A percentile compares a stretch with the other conserved stretches of the same genome.
Conservation (phyloP, 331 rosid species). For the Quercus tomentella region DNA sequence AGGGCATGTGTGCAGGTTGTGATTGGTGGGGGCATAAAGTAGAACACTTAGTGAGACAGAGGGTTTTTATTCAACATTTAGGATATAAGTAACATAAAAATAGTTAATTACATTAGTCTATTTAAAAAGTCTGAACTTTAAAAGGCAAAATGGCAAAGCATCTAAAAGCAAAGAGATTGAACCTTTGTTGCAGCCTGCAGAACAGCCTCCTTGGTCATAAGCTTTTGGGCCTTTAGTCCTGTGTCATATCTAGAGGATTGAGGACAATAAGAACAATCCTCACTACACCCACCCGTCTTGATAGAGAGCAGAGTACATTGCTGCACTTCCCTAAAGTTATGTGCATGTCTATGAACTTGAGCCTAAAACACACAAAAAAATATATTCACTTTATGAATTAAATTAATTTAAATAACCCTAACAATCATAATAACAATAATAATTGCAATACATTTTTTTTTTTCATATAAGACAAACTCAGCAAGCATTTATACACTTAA, state of each 20-base stretch:
- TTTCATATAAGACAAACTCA: background rate
- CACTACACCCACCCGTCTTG: slow-evolving; percentile 99
- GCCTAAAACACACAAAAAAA: slow-evolving; percentile 47
- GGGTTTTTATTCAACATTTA: background rate
- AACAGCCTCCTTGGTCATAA: slow-evolving; percentile 79
- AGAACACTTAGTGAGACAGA: background rate
- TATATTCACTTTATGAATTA: background rate
- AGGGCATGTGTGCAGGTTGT: too few relatives aligned
- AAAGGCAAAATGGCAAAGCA: slow-evolving; percentile 9
- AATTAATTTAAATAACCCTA: background rate
- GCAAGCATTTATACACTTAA: background rate
- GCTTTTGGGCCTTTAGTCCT: slow-evolving; percentile 75
- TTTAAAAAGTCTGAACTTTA: background rate
- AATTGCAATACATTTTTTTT: background rate
- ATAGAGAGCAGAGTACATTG: slow-evolving; percentile 94
- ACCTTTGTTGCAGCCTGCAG: slow-evolving; percentile 82
- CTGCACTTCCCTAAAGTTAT: slow-evolving; percentile 95
- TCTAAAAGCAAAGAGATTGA: background rate
- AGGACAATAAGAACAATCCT: slow-evolving; percentile 96
- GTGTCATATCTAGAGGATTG: slow-evolving; percentile 89
- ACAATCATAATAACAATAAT: background rate
- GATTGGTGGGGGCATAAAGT: too few relatives aligned
- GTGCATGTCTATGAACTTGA: slow-evolving; percentile 91
- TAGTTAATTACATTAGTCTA: background rate
- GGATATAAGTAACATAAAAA: background rate